A percentile compares a stretch with the other conserved stretches of the same genome.
These are phyloP conservation scores for Hypoxylon sp. DNA, from an alignment of 2,329 filamentous ascomycete species.

Conservation along the genomic window DNA sequence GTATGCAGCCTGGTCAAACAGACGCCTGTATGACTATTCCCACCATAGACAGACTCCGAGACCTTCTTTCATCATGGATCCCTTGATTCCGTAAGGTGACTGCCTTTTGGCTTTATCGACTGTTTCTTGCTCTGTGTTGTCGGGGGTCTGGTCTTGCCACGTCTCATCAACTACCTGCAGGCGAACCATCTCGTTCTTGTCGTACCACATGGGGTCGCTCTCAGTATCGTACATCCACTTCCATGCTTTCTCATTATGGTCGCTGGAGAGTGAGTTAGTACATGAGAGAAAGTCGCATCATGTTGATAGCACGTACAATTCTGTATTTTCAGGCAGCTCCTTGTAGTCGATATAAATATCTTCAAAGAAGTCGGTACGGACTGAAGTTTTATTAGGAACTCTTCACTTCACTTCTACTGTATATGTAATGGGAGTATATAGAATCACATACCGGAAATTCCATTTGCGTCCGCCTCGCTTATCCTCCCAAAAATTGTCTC, in stretches of 20 bases:
- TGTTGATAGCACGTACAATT: slow-evolving; percentile 73
- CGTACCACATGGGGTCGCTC: slow-evolving; percentile 83
- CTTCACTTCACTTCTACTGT: neutral
- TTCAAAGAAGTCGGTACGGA: slow-evolving; percentile 93
- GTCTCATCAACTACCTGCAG: slow-evolving; percentile 89
- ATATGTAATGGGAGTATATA: neutral
- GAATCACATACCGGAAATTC: slow-evolving; percentile 74
- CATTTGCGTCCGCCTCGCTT: slow-evolving; percentile 77
- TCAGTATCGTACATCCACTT: slow-evolving; percentile 79
- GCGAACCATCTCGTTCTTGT: slow-evolving; percentile 89
- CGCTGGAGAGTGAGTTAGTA: slow-evolving; percentile 63
- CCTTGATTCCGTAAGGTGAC: slow-evolving; percentile 79
- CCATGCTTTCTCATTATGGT: slow-evolving; percentile 83
- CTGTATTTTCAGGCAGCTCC: slow-evolving; percentile 80
- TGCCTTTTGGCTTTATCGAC: slow-evolving; percentile 68
- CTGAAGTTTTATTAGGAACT: slow-evolving; percentile 56
- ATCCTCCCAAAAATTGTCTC: slow-evolving; percentile 92
- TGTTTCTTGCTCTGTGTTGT: slow-evolving; percentile 73
- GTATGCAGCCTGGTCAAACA: slow-evolving; percentile 38
- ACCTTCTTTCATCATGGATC: slow-evolving; percentile 74
- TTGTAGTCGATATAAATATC: slow-evolving; percentile 86
- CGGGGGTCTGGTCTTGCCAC: slow-evolving; percentile 90
- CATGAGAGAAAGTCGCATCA: slow-evolving; percentile 44
- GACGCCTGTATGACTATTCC: slow-evolving; percentile 57
- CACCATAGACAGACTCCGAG: slow-evolving; percentile 76